These are phyloP conservation scores for Flaveria brownii DNA, from an alignment of 129 eudicot genomes.

Conservation along the genomic window DNA sequence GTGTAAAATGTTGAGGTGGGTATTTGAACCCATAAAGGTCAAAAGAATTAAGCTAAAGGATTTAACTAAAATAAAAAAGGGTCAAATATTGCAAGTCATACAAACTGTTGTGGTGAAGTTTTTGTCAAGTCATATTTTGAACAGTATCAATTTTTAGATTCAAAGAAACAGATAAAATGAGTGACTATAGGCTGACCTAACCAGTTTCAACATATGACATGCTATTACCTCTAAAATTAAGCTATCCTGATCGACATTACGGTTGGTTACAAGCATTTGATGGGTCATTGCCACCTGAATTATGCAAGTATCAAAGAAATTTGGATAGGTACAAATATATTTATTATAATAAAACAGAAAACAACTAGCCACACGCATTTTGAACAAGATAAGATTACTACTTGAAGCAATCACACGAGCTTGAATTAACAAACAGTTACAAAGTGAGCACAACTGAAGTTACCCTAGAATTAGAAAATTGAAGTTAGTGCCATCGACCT, in stretches of 20 bases:
- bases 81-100: too few relatives aligned
- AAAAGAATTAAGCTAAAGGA: background rate
- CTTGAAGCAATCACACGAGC: background rate
- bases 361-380: background rate
- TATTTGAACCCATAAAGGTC: too few relatives aligned
- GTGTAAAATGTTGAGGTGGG: too few relatives aligned
- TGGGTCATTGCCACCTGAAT: constrained; percentile 95
- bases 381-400: background rate
- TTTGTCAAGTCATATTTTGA: background rate
- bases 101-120: too few relatives aligned
- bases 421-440: background rate
- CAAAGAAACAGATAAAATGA: too few relatives aligned
- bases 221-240: constrained; percentile 59
- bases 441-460: background rate
- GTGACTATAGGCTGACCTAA: too few relatives aligned
- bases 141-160: too few relatives aligned
- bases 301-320: background rate
- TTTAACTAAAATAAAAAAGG: background rate
- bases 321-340: background rate
- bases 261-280: constrained; percentile 92
- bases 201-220: too few relatives aligned
- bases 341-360: background rate
- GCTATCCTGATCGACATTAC: constrained; percentile 94
- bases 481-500: background rate
- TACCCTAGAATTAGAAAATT: background rate